A percentile compares a stretch with the other conserved stretches of the same genome.
Conservation (phyloP, 1,139 yeast genomes). For the Arxiozyma heterogenica region DNA sequence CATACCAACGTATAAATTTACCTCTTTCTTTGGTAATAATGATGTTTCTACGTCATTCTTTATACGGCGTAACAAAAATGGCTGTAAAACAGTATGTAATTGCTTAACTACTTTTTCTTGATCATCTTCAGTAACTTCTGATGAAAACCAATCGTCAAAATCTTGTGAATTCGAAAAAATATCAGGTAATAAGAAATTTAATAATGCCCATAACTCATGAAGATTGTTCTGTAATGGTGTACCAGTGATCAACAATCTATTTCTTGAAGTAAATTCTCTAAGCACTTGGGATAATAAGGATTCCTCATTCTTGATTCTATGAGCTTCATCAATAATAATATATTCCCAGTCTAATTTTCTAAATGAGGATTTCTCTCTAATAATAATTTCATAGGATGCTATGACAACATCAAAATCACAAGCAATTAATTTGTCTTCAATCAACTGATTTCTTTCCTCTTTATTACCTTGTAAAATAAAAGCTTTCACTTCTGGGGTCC, state of each 20-base stretch:
- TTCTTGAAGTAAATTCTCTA: slow-evolving; percentile 73
- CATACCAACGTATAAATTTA: slow-evolving; percentile 87
- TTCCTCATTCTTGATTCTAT: slow-evolving; percentile 89
- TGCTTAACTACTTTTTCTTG: slow-evolving; percentile 75
- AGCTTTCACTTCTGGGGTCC: slow-evolving; percentile 91
- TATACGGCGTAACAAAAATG: slow-evolving; percentile 80
- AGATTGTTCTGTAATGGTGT: slow-evolving; percentile 91
- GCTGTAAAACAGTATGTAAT: slow-evolving; percentile 73
- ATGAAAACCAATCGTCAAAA: slow-evolving; percentile 81
- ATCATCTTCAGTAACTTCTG: slow-evolving; percentile 38
- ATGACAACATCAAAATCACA: slow-evolving; percentile 82
- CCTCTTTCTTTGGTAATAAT: slow-evolving; percentile 78
- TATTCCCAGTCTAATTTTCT: slow-evolving; percentile 88
- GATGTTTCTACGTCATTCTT: slow-evolving; percentile 90
- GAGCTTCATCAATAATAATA: slow-evolving; percentile 92
- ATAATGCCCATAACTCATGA: slow-evolving; percentile 91
- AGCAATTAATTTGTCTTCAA: slow-evolving; percentile 48
- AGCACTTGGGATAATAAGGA: slow-evolving; percentile 82
- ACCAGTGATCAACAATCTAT: slow-evolving; percentile 82
- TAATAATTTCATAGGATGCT: slow-evolving; percentile 87
- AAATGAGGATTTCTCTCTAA: slow-evolving; percentile 72
- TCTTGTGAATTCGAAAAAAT: slow-evolving; percentile 84
- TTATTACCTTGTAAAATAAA: slow-evolving; percentile 80
- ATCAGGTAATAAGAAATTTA: slow-evolving; percentile 85
- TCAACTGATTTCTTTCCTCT: slow-evolving; percentile 55